Base-by-base conservation (phyloP, 192 early-diverging fungal genomes). In the Linderina pennispora region DNA sequence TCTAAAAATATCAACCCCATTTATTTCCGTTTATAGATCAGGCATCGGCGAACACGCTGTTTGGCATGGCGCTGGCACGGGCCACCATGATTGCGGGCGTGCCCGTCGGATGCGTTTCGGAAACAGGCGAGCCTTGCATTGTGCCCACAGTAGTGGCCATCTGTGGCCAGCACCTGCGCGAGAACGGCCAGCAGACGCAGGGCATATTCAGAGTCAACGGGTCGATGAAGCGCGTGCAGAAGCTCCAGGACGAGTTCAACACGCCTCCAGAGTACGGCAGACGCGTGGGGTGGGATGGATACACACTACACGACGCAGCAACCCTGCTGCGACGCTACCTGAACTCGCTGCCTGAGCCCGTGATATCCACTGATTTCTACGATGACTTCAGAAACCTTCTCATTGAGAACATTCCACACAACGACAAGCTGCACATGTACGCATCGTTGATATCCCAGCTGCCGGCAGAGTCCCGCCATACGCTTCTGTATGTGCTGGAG, bases 141-240 rank as follows among this genome's bases (percentile, higher is more conserved):
- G 69, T 76, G 4, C 74, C 74, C 7, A 51, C 63, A 1, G 53
- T 76, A 0, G 52, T 71, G 8, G 62, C 67, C 5, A 53, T 63
- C 13, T 76, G 74, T 24, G 74, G 67, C 7, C 62, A 44, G 45
- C 58, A 65, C 40, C 59, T 76, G 48, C 51, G 58, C 45, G 56
- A 58, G 17, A 51, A 63, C 19, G 74, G 67, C 5, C 65, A 65
- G 52, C 57, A 77, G 51, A 80, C 78, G 1, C 68, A 77, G 65
- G 87, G 87, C 15, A 84, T 87, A 16, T 89, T 89, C 62, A 78
- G 87, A 10, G 65, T 87, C 14, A 81, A 77, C 31, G 87, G 85
- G 37, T 84, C 82, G 36, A 79, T 83, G 34, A 84, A 82, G 57
- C 78, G 87, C 17, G 80, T 87, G 34, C 74, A 82, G 45, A 58